Percentiles rank a stretch among this genome's conserved stretches.
Conservation (phyloP, 2,329 filamentous ascomycete genomes). For the Fusarium aywerte region DNA sequence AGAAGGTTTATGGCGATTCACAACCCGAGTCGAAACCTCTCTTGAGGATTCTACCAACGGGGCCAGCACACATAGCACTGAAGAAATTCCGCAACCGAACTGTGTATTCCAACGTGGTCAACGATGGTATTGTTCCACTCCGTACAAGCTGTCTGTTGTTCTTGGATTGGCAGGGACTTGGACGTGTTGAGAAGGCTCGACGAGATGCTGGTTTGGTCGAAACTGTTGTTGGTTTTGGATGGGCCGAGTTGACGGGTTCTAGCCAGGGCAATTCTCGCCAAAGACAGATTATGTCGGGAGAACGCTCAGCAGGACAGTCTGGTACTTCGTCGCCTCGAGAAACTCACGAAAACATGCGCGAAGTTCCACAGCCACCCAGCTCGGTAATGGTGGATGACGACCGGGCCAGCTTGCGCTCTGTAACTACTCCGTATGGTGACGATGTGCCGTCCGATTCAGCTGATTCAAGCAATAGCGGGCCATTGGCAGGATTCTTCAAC, state of each 20-base stretch:
- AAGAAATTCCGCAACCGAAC: constrained; percentile 91
- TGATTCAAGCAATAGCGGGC: constrained; percentile 54
- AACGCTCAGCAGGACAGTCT: constrained; percentile 48
- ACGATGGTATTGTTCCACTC: constrained; percentile 95
- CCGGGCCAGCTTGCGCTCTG: constrained; percentile 64
- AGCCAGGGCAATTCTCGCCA: constrained; percentile 62
- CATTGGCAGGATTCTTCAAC: constrained; percentile 74
- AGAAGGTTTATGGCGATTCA: constrained; percentile 46
- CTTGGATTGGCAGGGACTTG: constrained; percentile 94
- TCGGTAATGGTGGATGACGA: constrained; percentile 76
- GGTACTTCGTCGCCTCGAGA: constrained; percentile 51
- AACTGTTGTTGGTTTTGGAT: constrained; percentile 92
- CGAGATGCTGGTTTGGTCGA: constrained; percentile 92
- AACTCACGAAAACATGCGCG: constrained; percentile 54
- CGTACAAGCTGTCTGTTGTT: constrained; percentile 97
- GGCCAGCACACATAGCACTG: constrained; percentile 87
- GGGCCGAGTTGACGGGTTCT: constrained; percentile 88
- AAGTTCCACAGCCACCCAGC: constrained; percentile 77
- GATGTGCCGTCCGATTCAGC: constrained; percentile 45
- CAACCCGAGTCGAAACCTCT: constrained; percentile 88
- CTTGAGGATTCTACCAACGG: constrained; percentile 87
- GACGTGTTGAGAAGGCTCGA: constrained; percentile 91
- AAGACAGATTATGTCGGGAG: constrained; percentile 55
- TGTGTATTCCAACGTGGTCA: constrained; percentile 96
- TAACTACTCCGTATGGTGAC: constrained; percentile 48